These are phyloP conservation scores for Zizania latifolia DNA, from an alignment of 176 grass and related monocot species.

Conservation along the genomic window DNA sequence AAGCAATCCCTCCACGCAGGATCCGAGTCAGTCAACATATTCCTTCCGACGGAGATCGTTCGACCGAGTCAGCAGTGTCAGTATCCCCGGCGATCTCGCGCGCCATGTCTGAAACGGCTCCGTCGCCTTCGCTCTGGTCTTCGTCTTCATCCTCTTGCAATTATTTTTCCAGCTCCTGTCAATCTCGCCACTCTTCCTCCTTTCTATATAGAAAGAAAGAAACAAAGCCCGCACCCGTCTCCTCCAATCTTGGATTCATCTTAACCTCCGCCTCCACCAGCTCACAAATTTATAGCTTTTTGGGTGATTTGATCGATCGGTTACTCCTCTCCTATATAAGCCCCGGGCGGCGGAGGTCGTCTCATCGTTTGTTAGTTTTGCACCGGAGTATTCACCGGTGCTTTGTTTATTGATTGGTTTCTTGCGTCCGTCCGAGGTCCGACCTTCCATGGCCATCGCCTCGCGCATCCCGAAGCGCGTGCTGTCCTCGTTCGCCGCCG, in stretches of 20 bases:
- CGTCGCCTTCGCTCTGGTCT: neutral
- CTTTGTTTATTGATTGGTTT: neutral
- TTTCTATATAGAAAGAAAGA: neutral
- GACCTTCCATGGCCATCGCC: conserved; percentile 59
- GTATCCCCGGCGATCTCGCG: conserved; percentile 8
- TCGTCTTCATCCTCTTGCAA: neutral
- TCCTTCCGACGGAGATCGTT: neutral
- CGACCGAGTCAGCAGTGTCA: neutral
- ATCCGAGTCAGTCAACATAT: neutral
- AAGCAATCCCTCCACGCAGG: neutral
- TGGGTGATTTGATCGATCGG: neutral
- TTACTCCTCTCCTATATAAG: neutral
- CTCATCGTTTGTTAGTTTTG: neutral
- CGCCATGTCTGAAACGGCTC: neutral
- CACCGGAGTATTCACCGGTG: neutral
- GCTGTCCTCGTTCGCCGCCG: conserved; percentile 39
- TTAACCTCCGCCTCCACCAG: neutral
- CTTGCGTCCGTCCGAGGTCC: neutral
- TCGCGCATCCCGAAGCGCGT: conserved; percentile 34
- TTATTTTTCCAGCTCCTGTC: neutral
- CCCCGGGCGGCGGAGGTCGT: neutral
- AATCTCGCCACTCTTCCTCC: neutral
- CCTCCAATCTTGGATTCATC: conserved; percentile 33
- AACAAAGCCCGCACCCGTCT: neutral
- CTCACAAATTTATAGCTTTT: neutral